Conservation (phyloP, 805 yeast species). For the Jamesozyma gamospora region DNA sequence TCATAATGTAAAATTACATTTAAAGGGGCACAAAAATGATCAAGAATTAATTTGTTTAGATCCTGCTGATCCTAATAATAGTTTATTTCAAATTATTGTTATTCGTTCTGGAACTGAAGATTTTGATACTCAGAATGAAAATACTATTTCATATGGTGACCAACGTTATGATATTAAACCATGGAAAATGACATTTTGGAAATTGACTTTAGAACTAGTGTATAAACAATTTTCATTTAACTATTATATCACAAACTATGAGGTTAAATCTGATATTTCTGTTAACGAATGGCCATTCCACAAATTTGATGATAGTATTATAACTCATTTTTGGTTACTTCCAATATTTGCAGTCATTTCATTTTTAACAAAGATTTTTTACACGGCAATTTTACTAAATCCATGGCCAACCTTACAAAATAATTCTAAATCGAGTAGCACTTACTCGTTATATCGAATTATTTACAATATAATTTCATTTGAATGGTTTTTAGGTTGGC, state of each 20-base stretch:
- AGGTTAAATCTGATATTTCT: conserved; percentile 1
- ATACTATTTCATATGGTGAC: not conserved
- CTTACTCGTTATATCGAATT: not conserved
- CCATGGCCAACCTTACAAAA: conserved; percentile 16
- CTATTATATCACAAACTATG: conserved; percentile 11
- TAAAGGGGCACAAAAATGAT: conserved; percentile 69
- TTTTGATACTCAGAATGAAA: too few relatives aligned
- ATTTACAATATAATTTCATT: conserved; percentile 10
- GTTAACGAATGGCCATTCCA: conserved; percentile 17
- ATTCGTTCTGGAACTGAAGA: not conserved
- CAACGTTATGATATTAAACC: not conserved
- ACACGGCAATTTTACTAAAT: conserved; percentile 1
- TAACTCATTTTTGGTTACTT: conserved; percentile 12
- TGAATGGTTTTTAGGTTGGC: conserved; percentile 23
- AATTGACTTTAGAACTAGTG: conserved; percentile 7
- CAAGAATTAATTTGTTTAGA: conserved; percentile 84
- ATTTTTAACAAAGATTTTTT: conserved; percentile 1
- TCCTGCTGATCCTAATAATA: conserved; percentile 36
- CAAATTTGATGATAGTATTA: conserved; percentile 1
- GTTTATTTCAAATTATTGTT: conserved; percentile 4
- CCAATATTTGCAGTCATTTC: conserved; percentile 9
- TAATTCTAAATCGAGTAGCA: not conserved
- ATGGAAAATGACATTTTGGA: not conserved
- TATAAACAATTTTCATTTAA: conserved; percentile 15
- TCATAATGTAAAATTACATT: conserved; percentile 68